Percentiles rank a stretch among this genome's conserved stretches.
Conservation (phyloP, 768 basidiomycete species). For the Mycena metata region DNA sequence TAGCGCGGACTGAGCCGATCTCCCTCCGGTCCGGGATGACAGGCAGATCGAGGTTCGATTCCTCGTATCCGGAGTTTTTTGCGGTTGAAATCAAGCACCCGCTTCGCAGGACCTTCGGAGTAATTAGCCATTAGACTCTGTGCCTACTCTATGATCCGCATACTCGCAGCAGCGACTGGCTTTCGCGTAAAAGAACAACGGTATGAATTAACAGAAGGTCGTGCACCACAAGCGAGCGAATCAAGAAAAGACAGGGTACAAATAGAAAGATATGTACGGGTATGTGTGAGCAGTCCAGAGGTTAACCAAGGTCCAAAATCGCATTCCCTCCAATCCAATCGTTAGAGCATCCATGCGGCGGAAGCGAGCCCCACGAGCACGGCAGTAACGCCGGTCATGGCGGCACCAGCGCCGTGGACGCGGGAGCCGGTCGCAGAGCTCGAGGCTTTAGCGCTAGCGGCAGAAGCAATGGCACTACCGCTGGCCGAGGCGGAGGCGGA, state of each 20-base stretch:
- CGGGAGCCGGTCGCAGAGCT: not conserved
- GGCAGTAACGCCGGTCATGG: not conserved
- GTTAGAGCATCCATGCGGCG: conserved; percentile 21
- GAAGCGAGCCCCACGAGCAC: conserved; percentile 22
- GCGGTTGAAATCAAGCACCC: too few relatives aligned
- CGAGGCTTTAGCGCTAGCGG: conserved; percentile 15
- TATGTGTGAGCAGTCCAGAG: conserved; percentile 11
- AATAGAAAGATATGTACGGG: conserved; percentile 22
- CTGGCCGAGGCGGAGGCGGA: not conserved
- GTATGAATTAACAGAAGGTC: not conserved
- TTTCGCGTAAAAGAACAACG: too few relatives aligned
- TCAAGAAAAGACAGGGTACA: conserved; percentile 29
- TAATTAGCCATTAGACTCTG: too few relatives aligned
- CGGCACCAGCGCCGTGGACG: not conserved
- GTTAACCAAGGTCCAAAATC: not conserved
- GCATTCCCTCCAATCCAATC: not conserved
- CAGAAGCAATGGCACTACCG: not conserved
- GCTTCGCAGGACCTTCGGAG: too few relatives aligned
- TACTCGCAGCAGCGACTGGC: too few relatives aligned
- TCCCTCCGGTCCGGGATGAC: too few relatives aligned
- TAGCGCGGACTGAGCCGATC: too few relatives aligned
- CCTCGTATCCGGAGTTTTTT: too few relatives aligned
- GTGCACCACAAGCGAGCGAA: not conserved
- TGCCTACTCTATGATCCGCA: too few relatives aligned
- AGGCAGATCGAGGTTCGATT: too few relatives aligned